Conservation (phyloP, 345 rosid species). For the Citrus reticulata region DNA sequence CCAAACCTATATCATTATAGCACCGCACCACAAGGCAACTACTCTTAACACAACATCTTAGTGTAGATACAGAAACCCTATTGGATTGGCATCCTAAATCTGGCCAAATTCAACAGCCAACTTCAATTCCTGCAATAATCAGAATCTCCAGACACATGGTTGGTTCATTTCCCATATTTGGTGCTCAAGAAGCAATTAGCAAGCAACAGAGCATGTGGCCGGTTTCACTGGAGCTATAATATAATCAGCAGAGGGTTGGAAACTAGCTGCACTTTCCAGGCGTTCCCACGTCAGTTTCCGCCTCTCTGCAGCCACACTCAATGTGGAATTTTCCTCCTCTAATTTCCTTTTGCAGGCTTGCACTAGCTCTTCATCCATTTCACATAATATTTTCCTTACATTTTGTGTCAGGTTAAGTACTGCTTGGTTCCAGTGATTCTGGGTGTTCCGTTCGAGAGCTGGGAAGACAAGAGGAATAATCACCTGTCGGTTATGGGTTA, state of each 20-base stretch:
- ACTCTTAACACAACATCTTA: constrained; percentile 25
- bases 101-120: constrained; percentile 12
- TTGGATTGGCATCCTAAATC: constrained; percentile 11
- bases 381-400: constrained; percentile 48
- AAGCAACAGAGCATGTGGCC: constrained; percentile 40
- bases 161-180: not conserved
- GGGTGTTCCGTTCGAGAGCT: constrained; percentile 57
- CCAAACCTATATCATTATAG: constrained; percentile 24
- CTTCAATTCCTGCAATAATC: constrained; percentile 6
- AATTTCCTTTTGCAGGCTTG: constrained; percentile 44
- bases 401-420: constrained; percentile 66
- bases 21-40: not conserved
- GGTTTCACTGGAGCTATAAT: constrained; percentile 32
- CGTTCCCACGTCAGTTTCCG: constrained; percentile 61
- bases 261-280: constrained; percentile 49
- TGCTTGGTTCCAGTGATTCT: constrained; percentile 74
- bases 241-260: constrained; percentile 26
- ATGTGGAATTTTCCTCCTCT: constrained; percentile 50
- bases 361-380: constrained; percentile 70
- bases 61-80: constrained; percentile 18
- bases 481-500: constrained; percentile 48
- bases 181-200: constrained; percentile 29
- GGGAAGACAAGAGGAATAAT: constrained; percentile 54
- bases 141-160: not conserved
- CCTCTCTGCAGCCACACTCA: constrained; percentile 44